Percentiles rank a stretch among this genome's conserved stretches.
Evolutionary conservation across 768 basidiomycete genomes (phyloP).

Genomic region (Mrakia frigida): DNA sequence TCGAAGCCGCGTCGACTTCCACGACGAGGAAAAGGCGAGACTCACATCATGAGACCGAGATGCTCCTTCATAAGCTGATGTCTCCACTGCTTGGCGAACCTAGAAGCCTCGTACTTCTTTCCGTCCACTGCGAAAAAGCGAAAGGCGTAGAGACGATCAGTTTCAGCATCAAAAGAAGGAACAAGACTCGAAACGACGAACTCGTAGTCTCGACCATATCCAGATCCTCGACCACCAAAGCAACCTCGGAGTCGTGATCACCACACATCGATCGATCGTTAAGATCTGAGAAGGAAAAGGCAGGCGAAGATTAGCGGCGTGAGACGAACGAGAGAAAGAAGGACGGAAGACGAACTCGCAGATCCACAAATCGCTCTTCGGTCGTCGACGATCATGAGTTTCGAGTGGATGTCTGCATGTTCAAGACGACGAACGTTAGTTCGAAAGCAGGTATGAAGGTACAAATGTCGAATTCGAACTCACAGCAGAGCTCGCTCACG

Average conservation of each 20-base stretch:
- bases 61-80: constrained; percentile 32
- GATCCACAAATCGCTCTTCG: constrained; percentile 86
- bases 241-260: constrained; percentile 66
- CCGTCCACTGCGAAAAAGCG: constrained; percentile 16
- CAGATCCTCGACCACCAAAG: constrained; percentile 75
- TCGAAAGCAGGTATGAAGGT: constrained; percentile 45
- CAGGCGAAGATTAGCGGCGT: not conserved
- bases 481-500: constrained; percentile 47
- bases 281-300: constrained; percentile 7
- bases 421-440: constrained; percentile 21
- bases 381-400: constrained; percentile 90
- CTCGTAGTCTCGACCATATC: constrained; percentile 65
- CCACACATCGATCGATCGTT: constrained; percentile 30
- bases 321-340: not conserved
- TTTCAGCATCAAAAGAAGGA: not conserved
- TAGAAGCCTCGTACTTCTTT: constrained; percentile 20
- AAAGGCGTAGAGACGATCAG: not conserved
- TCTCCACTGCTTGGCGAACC: constrained; percentile 29
- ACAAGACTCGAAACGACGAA: not conserved
- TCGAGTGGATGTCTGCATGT: constrained; percentile 41
- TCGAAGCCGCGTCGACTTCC: not conserved
- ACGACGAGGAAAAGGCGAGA: not conserved
- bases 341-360: constrained; percentile 54
- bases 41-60: constrained; percentile 31
- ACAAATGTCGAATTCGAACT: constrained; percentile 31